These are phyloP conservation scores for Mucor plumbeus DNA, from an alignment of 371 early-diverging fungal species.

Conservation along the genomic window DNA sequence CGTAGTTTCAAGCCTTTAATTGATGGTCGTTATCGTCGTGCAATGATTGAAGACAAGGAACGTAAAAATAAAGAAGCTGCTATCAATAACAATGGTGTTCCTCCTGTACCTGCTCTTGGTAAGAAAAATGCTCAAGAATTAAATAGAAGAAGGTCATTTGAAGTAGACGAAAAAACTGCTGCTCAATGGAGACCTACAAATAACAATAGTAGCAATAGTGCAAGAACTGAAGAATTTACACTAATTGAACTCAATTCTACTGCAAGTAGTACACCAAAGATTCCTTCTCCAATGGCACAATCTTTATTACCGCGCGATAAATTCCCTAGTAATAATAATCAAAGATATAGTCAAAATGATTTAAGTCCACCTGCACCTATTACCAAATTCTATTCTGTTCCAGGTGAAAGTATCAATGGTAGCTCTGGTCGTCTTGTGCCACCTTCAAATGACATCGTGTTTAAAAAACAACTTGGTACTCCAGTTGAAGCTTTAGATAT, in stretches of 20 bases:
- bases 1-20: constrained; percentile 55
- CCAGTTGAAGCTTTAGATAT: constrained; percentile 23
- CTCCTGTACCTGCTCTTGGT: constrained; percentile 10
- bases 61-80: constrained; percentile 22
- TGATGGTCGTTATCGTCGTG: constrained; percentile 51
- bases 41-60: constrained; percentile 43
- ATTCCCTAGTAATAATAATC: constrained; percentile 12
- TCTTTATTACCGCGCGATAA: constrained; percentile 16
- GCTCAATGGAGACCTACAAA: constrained; percentile 21
- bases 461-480: constrained; percentile 22
- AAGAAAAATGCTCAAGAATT: constrained; percentile 15
- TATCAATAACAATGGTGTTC: constrained; percentile 13
- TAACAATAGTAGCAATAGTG: neutral
- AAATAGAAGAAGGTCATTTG: constrained; percentile 18
- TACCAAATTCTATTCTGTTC: constrained; percentile 22
- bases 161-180: constrained; percentile 23
- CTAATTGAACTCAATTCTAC: constrained; percentile 21
- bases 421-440: constrained; percentile 22
- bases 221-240: constrained; percentile 23
- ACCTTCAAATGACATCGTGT: constrained; percentile 14
- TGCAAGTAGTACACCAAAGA: neutral
- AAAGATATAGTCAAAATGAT: constrained; percentile 8
- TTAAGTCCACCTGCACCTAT: constrained; percentile 13
- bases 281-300: constrained; percentile 10
- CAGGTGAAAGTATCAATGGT: constrained; percentile 18